Conservation (phyloP, 2,329 filamentous ascomycete species). For the Pseudopyricularia cyperi region DNA sequence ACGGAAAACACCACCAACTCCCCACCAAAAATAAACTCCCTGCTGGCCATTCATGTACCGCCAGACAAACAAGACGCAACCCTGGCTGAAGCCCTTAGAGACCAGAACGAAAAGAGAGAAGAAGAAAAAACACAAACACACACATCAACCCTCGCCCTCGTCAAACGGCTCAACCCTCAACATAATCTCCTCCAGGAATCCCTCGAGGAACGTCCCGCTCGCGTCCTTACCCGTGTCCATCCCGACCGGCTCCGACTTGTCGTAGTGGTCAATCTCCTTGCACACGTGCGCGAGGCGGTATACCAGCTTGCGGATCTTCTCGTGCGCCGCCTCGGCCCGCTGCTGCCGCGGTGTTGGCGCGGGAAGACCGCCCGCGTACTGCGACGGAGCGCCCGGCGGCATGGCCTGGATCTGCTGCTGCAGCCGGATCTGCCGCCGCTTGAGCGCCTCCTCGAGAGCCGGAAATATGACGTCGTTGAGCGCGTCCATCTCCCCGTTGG, state of each 20-base stretch:
- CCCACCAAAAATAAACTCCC: no score
- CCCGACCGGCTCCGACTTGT: slow-evolving; percentile 74
- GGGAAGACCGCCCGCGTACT: slow-evolving; percentile 21
- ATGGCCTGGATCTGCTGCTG: slow-evolving; percentile 34
- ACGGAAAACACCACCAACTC: no score
- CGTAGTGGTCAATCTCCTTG: slow-evolving; percentile 79
- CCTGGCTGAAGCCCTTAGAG: no score
- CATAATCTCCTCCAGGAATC: slow-evolving; percentile 83
- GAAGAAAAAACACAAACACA: not conserved
- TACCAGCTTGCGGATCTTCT: slow-evolving; percentile 68
- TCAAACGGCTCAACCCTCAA: slow-evolving; percentile 83
- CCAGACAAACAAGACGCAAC: no score
- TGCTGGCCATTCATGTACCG: no score
- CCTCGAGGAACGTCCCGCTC: slow-evolving; percentile 68
- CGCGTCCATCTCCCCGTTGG: slow-evolving; percentile 65
- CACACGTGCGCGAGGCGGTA: slow-evolving; percentile 74
- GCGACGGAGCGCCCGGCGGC: slow-evolving; percentile 3
- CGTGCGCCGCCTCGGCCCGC: slow-evolving; percentile 60
- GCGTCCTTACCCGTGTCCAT: slow-evolving; percentile 72
- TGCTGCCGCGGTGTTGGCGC: slow-evolving; percentile 50
- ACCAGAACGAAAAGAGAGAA: not conserved
- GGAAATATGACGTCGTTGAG: slow-evolving; percentile 86
- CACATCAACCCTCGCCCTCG: slow-evolving; percentile 38
- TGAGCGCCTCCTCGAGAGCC: slow-evolving; percentile 80
- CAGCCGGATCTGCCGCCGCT: slow-evolving; percentile 56